Evolutionary conservation across 495 filamentous ascomycete species (phyloP).

Genomic region (Aspergillus olivimuriae): DNA sequence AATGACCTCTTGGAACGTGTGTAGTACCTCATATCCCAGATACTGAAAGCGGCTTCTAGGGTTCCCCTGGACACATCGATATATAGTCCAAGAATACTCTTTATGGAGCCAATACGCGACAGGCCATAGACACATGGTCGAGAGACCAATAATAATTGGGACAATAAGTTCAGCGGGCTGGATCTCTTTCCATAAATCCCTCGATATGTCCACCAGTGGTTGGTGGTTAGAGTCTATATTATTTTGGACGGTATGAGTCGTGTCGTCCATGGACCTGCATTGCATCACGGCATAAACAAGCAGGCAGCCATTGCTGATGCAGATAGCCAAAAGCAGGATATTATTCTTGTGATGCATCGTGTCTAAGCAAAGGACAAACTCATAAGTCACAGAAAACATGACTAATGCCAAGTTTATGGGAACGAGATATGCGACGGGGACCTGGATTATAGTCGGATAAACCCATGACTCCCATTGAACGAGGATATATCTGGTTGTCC

Average conservation of each 20-base stretch:
- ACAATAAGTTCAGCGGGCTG: slow-evolving; percentile 9
- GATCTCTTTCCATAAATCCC: slow-evolving; percentile 11
- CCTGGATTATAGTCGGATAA: slow-evolving; percentile 11
- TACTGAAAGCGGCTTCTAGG: slow-evolving; percentile 7
- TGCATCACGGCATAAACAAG: slow-evolving; percentile 15
- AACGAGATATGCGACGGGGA: slow-evolving; percentile 11
- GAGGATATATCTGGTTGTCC: slow-evolving; percentile 10
- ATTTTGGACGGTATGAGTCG: not conserved
- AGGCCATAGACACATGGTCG: slow-evolving; percentile 9
- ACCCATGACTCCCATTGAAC: slow-evolving; percentile 17
- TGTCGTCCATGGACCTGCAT: slow-evolving; percentile 4
- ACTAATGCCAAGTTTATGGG: slow-evolving; percentile 15
- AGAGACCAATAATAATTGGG: slow-evolving; percentile 13
- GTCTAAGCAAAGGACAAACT: slow-evolving; percentile 12
- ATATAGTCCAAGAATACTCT: slow-evolving; percentile 21
- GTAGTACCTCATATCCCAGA: slow-evolving; percentile 16
- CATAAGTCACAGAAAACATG: slow-evolving; percentile 16
- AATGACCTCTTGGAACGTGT: no score
- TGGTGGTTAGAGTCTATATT: slow-evolving; percentile 1
- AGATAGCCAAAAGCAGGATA: slow-evolving; percentile 19
- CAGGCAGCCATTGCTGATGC: slow-evolving; percentile 15
- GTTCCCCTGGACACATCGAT: slow-evolving; percentile 14
- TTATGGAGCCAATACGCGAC: slow-evolving; percentile 15
- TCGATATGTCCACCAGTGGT: slow-evolving; percentile 10
- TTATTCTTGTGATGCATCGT: slow-evolving; percentile 18